These are phyloP conservation scores for Fraxinus dipetala DNA, from an alignment of 305 asterid species.

Conservation along the genomic window DNA sequence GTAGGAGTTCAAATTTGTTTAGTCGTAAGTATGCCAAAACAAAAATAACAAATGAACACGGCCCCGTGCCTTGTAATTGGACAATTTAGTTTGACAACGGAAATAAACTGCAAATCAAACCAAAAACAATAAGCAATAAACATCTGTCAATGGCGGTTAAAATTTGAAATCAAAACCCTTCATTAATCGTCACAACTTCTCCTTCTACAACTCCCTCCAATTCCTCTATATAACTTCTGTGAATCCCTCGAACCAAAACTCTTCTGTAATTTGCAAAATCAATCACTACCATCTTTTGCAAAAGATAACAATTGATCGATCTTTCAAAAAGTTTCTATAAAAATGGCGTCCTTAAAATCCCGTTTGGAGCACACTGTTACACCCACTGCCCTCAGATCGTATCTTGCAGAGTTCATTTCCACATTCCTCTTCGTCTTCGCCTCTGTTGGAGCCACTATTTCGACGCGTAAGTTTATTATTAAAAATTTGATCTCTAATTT, in stretches of 20 bases:
- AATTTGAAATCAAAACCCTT: conserved; percentile 23
- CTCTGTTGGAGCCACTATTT: conserved; percentile 60
- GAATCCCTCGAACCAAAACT: neutral
- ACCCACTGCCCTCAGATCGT: conserved; percentile 62
- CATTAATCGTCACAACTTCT: conserved; percentile 33
- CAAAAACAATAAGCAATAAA: neutral
- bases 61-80: neutral
- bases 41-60: neutral
- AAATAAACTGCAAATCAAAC: neutral
- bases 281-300: neutral
- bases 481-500: neutral
- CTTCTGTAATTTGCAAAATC: neutral
- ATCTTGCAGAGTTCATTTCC: conserved; percentile 81
- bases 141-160: conserved; percentile 28
- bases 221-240: conserved; percentile 14
- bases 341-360: conserved; percentile 63
- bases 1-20: too few relatives aligned
- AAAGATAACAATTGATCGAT: neutral
- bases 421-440: conserved; percentile 81
- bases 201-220: conserved; percentile 20
- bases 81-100: neutral
- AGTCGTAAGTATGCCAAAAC: too few relatives aligned
- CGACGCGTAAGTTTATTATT: conserved; percentile 42
- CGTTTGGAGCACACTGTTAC: conserved; percentile 57
- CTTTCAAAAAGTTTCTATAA: neutral